Evolutionary conservation across 2,329 filamentous ascomycete species (phyloP), one percentile per base, ranked within the genome.

Genomic region (Ascocoryne sarcoides): DNA sequence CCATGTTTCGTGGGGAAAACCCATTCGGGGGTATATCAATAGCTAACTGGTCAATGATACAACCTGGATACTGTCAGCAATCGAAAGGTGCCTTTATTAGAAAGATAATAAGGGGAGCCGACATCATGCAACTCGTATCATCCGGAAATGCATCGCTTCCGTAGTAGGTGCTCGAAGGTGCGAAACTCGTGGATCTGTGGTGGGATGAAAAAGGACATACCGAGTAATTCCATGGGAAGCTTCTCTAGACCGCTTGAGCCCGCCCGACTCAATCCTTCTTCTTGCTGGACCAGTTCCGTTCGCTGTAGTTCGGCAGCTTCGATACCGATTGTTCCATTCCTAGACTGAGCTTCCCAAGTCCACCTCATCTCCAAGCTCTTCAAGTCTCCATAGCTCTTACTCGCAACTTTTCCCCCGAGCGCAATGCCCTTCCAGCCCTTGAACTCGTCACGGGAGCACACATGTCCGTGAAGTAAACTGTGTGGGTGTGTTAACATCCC

Each of bases 11-110:
- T 29, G 80, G 76, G 18, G 82, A 78, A 52, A 85, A 73, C 40
- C 82, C 82, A 59, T 87, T 84, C n/a, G 79, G 76, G 4, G 72
- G 84, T 10, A 86, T 71, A 60, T 90, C 84, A 42, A 84, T 65
- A 20, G 82, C 79, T 39, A 90, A 70, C 37, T 84, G 70, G 47
- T 82, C 80, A 55, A 90, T 83, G 47, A 90, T 86, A 56, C 76
- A 66, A 54, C 77, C 84, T 85, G 51, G 30, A 36, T 41, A 33
- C 33, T 51, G 32, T 43, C 37, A 45, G 42, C 35, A 39, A 55
- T 48, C 46, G 31, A 39, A n/a, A n/a, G n/a, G n/a, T n/a, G n/a
- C n/a, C n/a, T n/a, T n/a, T n/a, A n/a, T n/a, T n/a, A n/a, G n/a
- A n/a, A n/a, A n/a, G 23, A 12, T 26, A 26, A 7, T 7, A 26